Evolutionary conservation across 257 asterid genomes (phyloP), one percentile per base, ranked within the genome.

Genomic region (Nicotiana benthamiana): DNA sequence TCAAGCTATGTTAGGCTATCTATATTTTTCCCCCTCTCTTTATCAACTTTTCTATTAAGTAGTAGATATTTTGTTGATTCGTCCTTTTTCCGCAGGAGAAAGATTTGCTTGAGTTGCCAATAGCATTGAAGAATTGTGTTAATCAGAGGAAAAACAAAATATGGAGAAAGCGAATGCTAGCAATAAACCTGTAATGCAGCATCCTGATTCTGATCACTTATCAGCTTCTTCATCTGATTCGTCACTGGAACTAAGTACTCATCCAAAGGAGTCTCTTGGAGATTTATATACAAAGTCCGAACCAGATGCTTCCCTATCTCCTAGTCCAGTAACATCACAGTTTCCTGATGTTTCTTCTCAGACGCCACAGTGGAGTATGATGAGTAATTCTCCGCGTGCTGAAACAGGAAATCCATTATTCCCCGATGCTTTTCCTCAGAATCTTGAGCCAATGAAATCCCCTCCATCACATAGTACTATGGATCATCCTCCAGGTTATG

Each of bases 401-500:
- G 86, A 63, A 16, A 5, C 28, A 1, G 56, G 13, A 79, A 56
- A 32, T 20, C 62, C 15, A 3, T 34, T 13, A 7, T 77, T 20
- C 6, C 80, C 75, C 0, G 81, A 79, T 8, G n/a, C 30, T 6
- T 61, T 77, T 34, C 26, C 79, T n/a, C 81, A 81, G 36, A 54
- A 52, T 60, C 34, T 53, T 20, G 80, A 81, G 7, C 86, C 80
- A 18, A 77, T 67, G 84, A 75, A 82, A 67, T 84, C 90, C 56
- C 92, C 90, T 52, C 84, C 85, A 0, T 43, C 83, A 53, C 81
- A 64, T 43, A 79, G 86, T 26, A 89, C 24, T 3, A 52, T 85
- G 90, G 88, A 81, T 10, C 77, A 57, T 7, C 90, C 88, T 6
- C 67, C 83, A 1, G 87, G 85, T 16, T 92, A 90, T 74, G 92